Conservation (phyloP, 768 basidiomycete genomes). For the Auricularia sp. region DNA sequence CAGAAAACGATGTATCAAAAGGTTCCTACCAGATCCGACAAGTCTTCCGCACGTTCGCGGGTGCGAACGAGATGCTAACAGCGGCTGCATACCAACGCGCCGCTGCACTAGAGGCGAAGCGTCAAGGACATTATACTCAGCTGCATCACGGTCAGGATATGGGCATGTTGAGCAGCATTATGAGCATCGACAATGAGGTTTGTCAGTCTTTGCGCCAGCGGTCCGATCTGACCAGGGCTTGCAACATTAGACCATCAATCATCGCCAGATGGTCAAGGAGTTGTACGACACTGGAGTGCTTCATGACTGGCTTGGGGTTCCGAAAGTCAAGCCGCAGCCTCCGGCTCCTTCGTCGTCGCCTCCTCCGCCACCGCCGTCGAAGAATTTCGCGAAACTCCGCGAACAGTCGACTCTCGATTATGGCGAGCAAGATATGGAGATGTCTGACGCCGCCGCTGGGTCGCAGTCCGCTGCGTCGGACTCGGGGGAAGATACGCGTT, state of each 20-base stretch:
- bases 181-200: constrained; percentile 48
- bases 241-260: constrained; percentile 54
- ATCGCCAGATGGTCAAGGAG: constrained; percentile 58
- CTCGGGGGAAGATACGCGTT: background rate
- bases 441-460: background rate
- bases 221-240: background rate
- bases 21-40: constrained; percentile 78
- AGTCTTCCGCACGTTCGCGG: constrained; percentile 75
- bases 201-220: background rate
- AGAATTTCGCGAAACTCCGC: background rate
- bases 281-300: constrained; percentile 50
- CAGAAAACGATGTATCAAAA: constrained; percentile 88
- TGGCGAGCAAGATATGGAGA: background rate
- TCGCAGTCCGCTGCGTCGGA: background rate
- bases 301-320: constrained; percentile 48
- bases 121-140: constrained; percentile 37
- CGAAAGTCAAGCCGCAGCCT: constrained; percentile 14
- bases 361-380: background rate
- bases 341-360: background rate
- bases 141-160: constrained; percentile 44
- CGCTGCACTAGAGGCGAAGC: constrained; percentile 49
- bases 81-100: constrained; percentile 59
- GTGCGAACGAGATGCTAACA: constrained; percentile 57
- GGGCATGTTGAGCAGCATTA: constrained; percentile 70
- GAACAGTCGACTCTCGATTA: background rate